These are phyloP conservation scores for Yamadazyma siamensis DNA, from an alignment of 1,139 yeast species.

Conservation along the genomic window DNA sequence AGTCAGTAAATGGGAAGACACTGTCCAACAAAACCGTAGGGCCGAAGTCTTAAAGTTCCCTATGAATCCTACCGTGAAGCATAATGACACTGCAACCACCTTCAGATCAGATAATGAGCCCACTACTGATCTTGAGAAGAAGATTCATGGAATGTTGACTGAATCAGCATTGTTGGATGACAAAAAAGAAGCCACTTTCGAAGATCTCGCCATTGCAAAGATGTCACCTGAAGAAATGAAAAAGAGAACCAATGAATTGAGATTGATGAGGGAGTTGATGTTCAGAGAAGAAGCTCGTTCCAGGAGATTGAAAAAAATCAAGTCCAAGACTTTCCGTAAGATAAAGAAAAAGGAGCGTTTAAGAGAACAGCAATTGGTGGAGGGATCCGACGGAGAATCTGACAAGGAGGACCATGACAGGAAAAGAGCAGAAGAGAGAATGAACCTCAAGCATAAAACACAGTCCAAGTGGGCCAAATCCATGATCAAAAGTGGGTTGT, in stretches of 20 bases:
- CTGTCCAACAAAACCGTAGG: constrained; percentile 71
- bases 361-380: constrained; percentile 68
- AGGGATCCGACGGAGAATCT: constrained; percentile 47
- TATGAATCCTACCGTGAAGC: constrained; percentile 47
- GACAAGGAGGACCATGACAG: constrained; percentile 65
- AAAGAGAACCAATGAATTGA: constrained; percentile 75
- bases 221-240: constrained; percentile 76
- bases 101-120: constrained; percentile 47
- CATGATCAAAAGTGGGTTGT: constrained; percentile 85
- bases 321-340: constrained; percentile 84
- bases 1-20: constrained; percentile 84
- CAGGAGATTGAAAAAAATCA: constrained; percentile 87
- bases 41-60: constrained; percentile 86
- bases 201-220: constrained; percentile 81
- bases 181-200: constrained; percentile 74
- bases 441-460: constrained; percentile 86
- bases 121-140: constrained; percentile 63
- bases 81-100: constrained; percentile 52
- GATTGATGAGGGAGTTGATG: constrained; percentile 93
- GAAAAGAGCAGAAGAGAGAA: constrained; percentile 84
- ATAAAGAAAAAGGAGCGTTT: constrained; percentile 82
- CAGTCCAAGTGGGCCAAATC: constrained; percentile 89
- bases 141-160: constrained; percentile 57
- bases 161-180: constrained; percentile 72
- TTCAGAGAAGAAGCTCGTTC: constrained; percentile 92